Conservation (phyloP, 768 basidiomycete genomes). For the Holtermannia corniformis region DNA sequence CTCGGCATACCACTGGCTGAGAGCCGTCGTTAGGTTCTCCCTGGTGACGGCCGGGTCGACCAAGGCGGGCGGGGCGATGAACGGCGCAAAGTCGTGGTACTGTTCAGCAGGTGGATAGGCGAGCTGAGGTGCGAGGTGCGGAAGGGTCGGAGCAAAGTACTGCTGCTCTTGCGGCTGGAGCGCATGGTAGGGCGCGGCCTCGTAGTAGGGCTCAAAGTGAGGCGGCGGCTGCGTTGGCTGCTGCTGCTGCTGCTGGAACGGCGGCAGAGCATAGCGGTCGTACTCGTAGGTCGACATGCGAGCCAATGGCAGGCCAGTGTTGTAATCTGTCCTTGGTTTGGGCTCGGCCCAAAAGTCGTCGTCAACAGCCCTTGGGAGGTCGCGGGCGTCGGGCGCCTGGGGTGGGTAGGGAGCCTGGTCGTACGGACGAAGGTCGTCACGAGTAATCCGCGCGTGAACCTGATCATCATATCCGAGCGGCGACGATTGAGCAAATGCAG, state of each 20-base stretch:
- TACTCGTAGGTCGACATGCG: neutral
- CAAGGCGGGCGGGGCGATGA: neutral
- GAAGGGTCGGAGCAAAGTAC: no score
- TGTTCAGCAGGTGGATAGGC: no score
- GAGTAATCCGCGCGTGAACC: neutral
- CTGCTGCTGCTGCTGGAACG: neutral
- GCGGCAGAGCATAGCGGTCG: neutral
- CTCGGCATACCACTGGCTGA: conserved; percentile 26
- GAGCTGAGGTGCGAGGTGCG: neutral
- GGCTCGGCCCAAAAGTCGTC: neutral
- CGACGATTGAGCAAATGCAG: no score
- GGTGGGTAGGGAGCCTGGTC: neutral
- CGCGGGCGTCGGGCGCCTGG: neutral
- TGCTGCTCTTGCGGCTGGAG: no score
- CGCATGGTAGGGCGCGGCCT: neutral
- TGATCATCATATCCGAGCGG: neutral
- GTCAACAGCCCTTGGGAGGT: neutral
- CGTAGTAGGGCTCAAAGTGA: neutral
- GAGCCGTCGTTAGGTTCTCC: conserved; percentile 12
- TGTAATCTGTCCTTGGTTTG: neutral
- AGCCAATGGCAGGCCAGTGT: neutral
- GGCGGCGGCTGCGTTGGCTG: no score
- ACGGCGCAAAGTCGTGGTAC: no score
- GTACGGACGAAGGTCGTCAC: neutral
- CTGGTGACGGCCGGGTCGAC: neutral